Evolutionary conservation across 1,284 basidiomycete species (phyloP), one percentile per base, ranked within the genome.

Genomic region (Mrakiaceae sp.): DNA sequence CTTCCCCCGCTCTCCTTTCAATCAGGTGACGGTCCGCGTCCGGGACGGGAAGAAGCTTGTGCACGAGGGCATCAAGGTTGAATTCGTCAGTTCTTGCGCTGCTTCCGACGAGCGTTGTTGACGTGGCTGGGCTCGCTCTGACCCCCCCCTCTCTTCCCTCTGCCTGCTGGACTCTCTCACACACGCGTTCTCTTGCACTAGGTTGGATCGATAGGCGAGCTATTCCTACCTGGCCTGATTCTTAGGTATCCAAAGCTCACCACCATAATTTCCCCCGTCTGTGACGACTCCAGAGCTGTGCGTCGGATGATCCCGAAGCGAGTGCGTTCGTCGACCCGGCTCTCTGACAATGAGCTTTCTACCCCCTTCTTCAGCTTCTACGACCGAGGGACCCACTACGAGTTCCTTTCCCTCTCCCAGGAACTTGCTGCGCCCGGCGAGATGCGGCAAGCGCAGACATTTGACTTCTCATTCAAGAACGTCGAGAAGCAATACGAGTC

Each of bases 401-500:
- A 98, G 73, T 98, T 98, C 75, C 81, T 98, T 12, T 96, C 95
- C 11, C 79, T 98, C 68, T 90, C 90, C 0, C 93, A 98, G 77
- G 93, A 98, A 73, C 82, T 98, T 11, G 92, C 94, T 0, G 86
- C 88, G 0, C 91, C 93, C 7, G 93, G 92, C 49, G 95, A 98
- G 72, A 86, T 98, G 84, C 83, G 93, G 59, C 87, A 91, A 71
- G 91, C 91, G 0, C 92, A 97, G 77, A 90, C 91, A 14, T 95
- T 87, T 71, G 92, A 97, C 63, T 98, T 98, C 77, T 82, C 85
- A 70, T 98, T 98, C 83, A 98, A 98, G 81, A 98, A 96, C 72
- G 90, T 98, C 58, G 96, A 98, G 83, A 98, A 98, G 80, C 92
- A 95, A 74, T 97, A 91, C 72, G 95, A 98, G 79, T 92, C 88